These are phyloP conservation scores for Plasmopara muralis DNA, from an alignment of 352 stramenopile genomes.

Conservation along the genomic window DNA sequence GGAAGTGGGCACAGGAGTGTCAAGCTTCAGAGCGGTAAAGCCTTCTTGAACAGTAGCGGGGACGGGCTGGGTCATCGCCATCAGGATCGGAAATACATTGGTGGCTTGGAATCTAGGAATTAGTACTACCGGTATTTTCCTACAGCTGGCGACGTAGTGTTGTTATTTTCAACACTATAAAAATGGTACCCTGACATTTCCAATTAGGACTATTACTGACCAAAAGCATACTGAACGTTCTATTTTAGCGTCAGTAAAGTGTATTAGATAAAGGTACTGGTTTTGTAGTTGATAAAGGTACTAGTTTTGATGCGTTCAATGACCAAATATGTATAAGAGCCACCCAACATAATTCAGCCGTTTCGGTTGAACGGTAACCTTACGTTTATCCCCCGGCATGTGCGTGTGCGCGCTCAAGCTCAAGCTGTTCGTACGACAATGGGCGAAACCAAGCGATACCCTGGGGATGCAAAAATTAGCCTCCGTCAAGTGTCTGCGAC, in stretches of 20 bases:
- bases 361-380: not conserved
- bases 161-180: not conserved
- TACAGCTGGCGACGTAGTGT: no score
- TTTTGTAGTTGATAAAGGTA: not conserved
- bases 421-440: slow-evolving; percentile 26
- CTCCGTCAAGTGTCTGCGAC: slow-evolving; percentile 28
- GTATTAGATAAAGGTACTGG: not conserved
- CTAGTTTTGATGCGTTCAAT: not conserved
- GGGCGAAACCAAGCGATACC: slow-evolving; percentile 27
- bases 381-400: slow-evolving; percentile 7
- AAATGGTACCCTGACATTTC: no score
- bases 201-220: no score
- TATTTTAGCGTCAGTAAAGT: not conserved
- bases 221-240: no score
- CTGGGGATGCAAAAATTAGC: slow-evolving; percentile 30
- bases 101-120: slow-evolving; percentile 2
- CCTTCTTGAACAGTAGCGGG: slow-evolving; percentile 31
- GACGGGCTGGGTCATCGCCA: slow-evolving; percentile 38
- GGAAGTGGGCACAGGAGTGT: slow-evolving; percentile 15
- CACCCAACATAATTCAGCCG: not conserved
- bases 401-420: slow-evolving; percentile 31
- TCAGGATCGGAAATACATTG: slow-evolving; percentile 7
- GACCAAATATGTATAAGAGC: not conserved
- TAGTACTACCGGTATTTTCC: slow-evolving; percentile 12
- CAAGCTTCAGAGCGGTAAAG: slow-evolving; percentile 49